Base-by-base conservation (phyloP, 2,329 filamentous ascomycete genomes). In the Paraphaeosphaeria minitans region DNA sequence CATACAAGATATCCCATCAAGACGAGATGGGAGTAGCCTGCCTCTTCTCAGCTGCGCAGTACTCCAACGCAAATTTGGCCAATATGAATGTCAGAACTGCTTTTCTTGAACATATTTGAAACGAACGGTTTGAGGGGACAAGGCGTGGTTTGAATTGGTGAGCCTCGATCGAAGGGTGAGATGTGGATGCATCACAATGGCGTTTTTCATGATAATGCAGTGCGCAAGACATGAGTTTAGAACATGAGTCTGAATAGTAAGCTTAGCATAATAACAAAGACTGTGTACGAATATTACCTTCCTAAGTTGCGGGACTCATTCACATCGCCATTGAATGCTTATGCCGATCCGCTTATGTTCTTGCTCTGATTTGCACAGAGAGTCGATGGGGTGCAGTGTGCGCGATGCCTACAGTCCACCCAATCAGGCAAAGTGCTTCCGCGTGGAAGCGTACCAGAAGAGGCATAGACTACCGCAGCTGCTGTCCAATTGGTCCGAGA, bases 1-100 rank as follows among this genome's bases (percentile, higher is more conserved):
- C 78, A 81, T 59, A 81, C 79, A 6, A 68, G 59, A 22, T 81
- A 81, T 60, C 65, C 68, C 0, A 61, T 78, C 59, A 77, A 78
- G 61, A 73, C 69, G 9, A 37, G 39, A 50, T 16, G 43, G 55
- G 31, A 52, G 12, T 57, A n/a, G 7, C 3, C 24, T 41, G 12
- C 8, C 19, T 22, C 19, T 22, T 22, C 19, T 43, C 41, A 43
- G 19, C 7, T 7, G 16, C 37, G 37, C 16, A 39, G 12, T 10
- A n/a, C 19, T 43, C 7, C 19, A 8, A 19, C 19, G 21, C n/a
- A 21, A 3, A 21, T 2, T 8, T 24, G 3, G 19, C 16, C 7
- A 9, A 33, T 16, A 19, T 10, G 1, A 16, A 51, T 21, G 48
- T 55, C 33, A 8, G 29, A 19, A 31, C 7, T 58, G 53, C 9